A percentile compares a stretch with the other conserved stretches of the same genome.
Evolutionary conservation across 1,139 yeast species (phyloP).

Genomic region (Yamadazyma songkhlaensis): DNA sequence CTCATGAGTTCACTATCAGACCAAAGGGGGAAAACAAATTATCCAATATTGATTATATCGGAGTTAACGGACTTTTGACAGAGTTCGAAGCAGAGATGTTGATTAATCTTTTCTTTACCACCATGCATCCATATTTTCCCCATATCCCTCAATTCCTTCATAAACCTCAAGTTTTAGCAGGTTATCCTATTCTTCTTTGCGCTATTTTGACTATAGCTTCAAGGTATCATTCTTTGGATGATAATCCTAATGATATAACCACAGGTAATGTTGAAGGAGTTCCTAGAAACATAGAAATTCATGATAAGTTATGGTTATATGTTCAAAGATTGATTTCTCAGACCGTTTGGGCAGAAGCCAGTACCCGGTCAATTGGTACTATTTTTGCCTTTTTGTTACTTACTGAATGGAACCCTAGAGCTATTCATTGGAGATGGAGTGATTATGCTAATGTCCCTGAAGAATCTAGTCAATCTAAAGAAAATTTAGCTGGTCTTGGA

Average conservation of each 20-base stretch:
- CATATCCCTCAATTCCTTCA: constrained; percentile 76
- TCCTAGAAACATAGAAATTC: constrained; percentile 59
- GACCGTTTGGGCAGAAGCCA: constrained; percentile 94
- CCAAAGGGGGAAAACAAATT: constrained; percentile 54
- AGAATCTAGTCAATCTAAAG: constrained; percentile 30
- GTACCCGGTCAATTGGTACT: constrained; percentile 83
- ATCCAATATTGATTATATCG: constrained; percentile 62
- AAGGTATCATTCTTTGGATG: constrained; percentile 62
- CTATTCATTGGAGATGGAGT: constrained; percentile 84
- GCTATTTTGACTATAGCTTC: constrained; percentile 79
- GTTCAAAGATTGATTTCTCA: constrained; percentile 81
- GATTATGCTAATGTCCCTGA: constrained; percentile 76
- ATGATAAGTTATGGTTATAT: constrained; percentile 77
- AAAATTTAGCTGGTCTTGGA: constrained; percentile 68
- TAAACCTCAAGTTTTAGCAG: constrained; percentile 61
- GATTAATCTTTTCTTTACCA: constrained; percentile 64
- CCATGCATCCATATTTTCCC: constrained; percentile 90
- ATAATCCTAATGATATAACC: constrained; percentile 22
- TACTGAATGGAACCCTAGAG: constrained; percentile 94
- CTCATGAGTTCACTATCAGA: constrained; percentile 33
- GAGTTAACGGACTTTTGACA: constrained; percentile 54
- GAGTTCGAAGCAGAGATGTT: constrained; percentile 66
- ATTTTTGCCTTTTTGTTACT: constrained; percentile 80
- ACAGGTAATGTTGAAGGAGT: constrained; percentile 25
- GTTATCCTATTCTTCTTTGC: constrained; percentile 77